Conservation (phyloP, 495 filamentous ascomycete genomes). For the Hypoxylon subgilvum region DNA sequence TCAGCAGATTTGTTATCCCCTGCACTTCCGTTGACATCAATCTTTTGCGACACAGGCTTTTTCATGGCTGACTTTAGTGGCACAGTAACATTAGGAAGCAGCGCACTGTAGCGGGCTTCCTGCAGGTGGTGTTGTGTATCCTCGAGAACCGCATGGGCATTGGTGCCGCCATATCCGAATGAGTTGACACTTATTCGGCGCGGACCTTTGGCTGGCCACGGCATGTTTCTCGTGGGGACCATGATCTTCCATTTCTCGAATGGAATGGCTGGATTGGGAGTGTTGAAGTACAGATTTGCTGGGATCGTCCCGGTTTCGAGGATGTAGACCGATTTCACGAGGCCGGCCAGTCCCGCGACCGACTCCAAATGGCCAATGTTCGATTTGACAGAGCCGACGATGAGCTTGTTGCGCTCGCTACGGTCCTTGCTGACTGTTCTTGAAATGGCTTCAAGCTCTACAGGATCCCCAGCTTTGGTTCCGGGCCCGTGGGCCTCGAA, state of each 20-base stretch:
- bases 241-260: constrained; percentile 47
- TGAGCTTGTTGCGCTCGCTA: no score
- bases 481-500: no score
- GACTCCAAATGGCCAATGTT: constrained; percentile 55
- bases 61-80: constrained; percentile 9
- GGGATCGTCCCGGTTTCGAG: constrained; percentile 55
- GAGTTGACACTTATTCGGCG: constrained; percentile 45
- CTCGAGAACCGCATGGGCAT: constrained; percentile 45
- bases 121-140: constrained; percentile 36
- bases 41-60: constrained; percentile 14
- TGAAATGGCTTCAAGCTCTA: no score
- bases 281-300: constrained; percentile 52
- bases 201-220: constrained; percentile 41
- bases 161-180: constrained; percentile 52
- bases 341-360: constrained; percentile 55
- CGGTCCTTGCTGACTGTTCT: no score
- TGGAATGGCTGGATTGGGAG: constrained; percentile 51
- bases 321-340: constrained; percentile 58
- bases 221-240: constrained; percentile 35
- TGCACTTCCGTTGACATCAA: constrained; percentile 20
- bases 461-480: no score
- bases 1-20: constrained; percentile 32
- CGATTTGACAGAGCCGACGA: constrained; percentile 55
- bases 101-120: constrained; percentile 22
- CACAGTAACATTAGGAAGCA: constrained; percentile 31